These are phyloP conservation scores for Irpex rosettiformis DNA, from an alignment of 1,284 basidiomycete species.

Conservation along the genomic window DNA sequence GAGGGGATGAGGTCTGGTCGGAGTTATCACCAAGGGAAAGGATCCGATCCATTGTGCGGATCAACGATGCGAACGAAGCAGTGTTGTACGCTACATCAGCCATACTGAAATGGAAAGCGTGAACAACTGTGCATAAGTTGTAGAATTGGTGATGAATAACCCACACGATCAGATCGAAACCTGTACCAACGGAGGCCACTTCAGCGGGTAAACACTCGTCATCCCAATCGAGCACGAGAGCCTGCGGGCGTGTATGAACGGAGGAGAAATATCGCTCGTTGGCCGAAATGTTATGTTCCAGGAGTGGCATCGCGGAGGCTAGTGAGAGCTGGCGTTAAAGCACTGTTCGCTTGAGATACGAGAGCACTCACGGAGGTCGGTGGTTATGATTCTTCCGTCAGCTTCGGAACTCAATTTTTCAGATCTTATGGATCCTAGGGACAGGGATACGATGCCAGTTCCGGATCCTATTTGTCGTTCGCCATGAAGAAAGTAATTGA, in stretches of 20 bases:
- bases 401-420: constrained; percentile 16
- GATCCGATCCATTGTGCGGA: constrained; percentile 51
- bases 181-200: constrained; percentile 32
- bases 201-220: constrained; percentile 45
- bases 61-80: constrained; percentile 69
- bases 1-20: constrained; percentile 31
- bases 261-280: constrained; percentile 40
- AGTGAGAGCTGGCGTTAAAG: neutral
- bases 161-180: constrained; percentile 59
- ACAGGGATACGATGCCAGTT: constrained; percentile 77
- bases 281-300: constrained; percentile 62
- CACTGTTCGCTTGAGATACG: neutral
- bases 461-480: constrained; percentile 66
- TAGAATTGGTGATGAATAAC: constrained; percentile 20
- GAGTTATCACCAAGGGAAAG: constrained; percentile 24
- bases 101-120: constrained; percentile 49
- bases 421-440: constrained; percentile 51
- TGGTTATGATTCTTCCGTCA: constrained; percentile 51
- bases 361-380: constrained; percentile 65
- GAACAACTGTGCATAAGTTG: neutral
- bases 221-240: constrained; percentile 76
- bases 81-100: constrained; percentile 91
- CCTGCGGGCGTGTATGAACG: constrained; percentile 29
- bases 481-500: no score
- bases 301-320: constrained; percentile 80